Base-by-base conservation (phyloP, 2,329 filamentous ascomycete species). In the Chalaropsis ovoidea region DNA sequence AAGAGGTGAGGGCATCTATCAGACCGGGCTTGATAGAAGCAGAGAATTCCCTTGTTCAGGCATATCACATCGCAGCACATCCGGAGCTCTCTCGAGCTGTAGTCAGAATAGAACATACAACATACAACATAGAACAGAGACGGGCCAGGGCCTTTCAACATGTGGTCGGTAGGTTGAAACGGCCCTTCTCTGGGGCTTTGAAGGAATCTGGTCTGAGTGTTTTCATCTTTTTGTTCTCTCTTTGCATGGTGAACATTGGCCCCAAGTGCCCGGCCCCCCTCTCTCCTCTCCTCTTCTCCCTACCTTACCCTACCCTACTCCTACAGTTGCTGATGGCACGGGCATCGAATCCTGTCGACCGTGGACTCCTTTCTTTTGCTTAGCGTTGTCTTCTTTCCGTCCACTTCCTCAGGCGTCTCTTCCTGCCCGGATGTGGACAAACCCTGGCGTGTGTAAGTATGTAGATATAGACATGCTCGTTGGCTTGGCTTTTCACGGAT, bases 181-280 rank as follows among this genome's bases (percentile, higher is more conserved):
- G 61, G 61, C 41, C 61, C 61, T 62, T 62, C 42, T 56, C 52
- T 56, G 52, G 52, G 52, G 52, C 52, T 17, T 35, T 56, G 24
- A 56, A 56, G 52, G 52, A 56, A 56, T 56, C 24, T 56, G 52
- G 52, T 27, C 52, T 56, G 52, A 56, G 52, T 56, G 52, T 56
- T 56, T 56, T 19, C 22, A n/a, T 56, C 13, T 56, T 56, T 19
- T 15, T 56, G 27, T 56, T 31, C 24, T 56, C 52, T 56, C 22
- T 56, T 35, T 56, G 43, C 7, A 56, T 56, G 52, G 27, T 56
- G 52, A 56, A 35, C 27, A 35, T 35, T 56, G 27, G 27, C 52
- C 52, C 47, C 8, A 22, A 52, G 47, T 24, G 19, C 47, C 47
- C 19, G 6, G 19, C 19, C 22, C 3, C 27, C 27, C 24, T 7